Base-by-base conservation (phyloP, 345 rosid genomes). In the Acer saccharum region DNA sequence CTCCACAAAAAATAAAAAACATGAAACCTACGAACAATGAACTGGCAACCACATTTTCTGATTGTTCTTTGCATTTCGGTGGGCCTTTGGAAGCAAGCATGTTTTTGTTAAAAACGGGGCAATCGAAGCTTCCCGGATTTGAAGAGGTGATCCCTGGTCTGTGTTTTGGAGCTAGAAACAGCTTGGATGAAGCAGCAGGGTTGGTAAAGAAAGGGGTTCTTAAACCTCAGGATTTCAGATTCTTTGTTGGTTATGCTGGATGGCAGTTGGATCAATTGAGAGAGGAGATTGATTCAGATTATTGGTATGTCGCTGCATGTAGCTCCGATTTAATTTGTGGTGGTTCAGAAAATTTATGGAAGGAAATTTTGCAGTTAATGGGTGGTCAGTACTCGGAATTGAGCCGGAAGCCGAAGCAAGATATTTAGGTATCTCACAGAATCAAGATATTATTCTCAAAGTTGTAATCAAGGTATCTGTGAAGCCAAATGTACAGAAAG, bases 231-330 rank as follows among this genome's bases (percentile, higher is more conserved):
- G 97, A 91, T 82, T 91, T 92, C 74, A 90, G 93, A 81, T 92
- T 93, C 88, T 95, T 95, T 78, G 91, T 84, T 68, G 99, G 99
- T 70, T 92, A 93, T 44, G 91, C 98, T 0, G 98, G 97, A 16
- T 95, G 98, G 99, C 97, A 92, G 81, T 87, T 88, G 57, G 99
- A 91, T 86, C 98, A 93, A 77, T 82, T 93, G 84, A 91, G 89
- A 79, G 94, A 90, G 80, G 99, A 95, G 86, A 95, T 92, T 3
- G 90, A 91, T 77, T 92, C 87, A 11, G 87, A 90, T 79, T 92
- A 85, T 60, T 95, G 99, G 99, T 81, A 86, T 62, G 93, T 92
- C 1, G 97, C 97, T 67, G 90, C 98, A 0, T 95, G 99, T 68
- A 93, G 99, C 87, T 84, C 91, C 2, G 82, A 92, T 85, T 82